These are phyloP conservation scores for Myxozyma sirexii DNA, from an alignment of 805 yeast genomes.

Conservation along the genomic window DNA sequence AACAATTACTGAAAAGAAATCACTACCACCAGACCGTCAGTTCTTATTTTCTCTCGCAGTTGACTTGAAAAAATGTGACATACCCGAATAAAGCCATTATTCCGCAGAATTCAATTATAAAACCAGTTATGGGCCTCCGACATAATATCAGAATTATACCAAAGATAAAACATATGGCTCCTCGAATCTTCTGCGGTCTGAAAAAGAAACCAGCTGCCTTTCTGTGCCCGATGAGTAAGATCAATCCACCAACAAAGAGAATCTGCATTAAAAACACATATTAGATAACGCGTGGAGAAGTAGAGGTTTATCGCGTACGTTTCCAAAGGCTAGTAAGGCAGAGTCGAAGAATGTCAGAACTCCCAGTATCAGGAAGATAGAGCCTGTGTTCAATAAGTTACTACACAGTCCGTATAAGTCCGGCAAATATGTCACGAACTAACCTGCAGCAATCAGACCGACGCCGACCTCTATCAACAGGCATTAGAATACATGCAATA, in stretches of 20 bases:
- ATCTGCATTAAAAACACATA: too few relatives aligned
- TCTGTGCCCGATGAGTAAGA: conserved; percentile 83
- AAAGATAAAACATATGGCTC: conserved; percentile 72
- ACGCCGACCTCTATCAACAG: conserved; percentile 75
- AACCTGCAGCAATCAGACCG: conserved; percentile 83
- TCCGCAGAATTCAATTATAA: conserved; percentile 83
- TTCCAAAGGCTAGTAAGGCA: conserved; percentile 86
- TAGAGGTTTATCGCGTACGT: too few relatives aligned
- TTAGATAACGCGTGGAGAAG: too few relatives aligned
- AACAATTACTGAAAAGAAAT: conserved; percentile 82
- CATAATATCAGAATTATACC: conserved; percentile 78
- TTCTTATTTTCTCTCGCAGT: neutral
- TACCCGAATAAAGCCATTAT: conserved; percentile 77
- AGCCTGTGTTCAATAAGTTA: conserved; percentile 44
- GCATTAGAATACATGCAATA: neutral
- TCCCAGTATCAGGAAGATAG: conserved; percentile 77
- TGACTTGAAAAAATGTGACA: neutral
- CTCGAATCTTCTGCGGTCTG: conserved; percentile 83
- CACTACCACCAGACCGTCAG: conserved; percentile 47
- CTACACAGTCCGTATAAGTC: too few relatives aligned
- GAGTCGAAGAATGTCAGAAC: conserved; percentile 84
- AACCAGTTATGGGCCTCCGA: conserved; percentile 82
- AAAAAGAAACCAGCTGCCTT: conserved; percentile 82
- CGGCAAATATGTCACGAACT: conserved; percentile 12
- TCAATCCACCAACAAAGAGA: conserved; percentile 76